These are phyloP conservation scores for Diutina neorugosa DNA, from an alignment of 1,139 yeast genomes.

Conservation along the genomic window DNA sequence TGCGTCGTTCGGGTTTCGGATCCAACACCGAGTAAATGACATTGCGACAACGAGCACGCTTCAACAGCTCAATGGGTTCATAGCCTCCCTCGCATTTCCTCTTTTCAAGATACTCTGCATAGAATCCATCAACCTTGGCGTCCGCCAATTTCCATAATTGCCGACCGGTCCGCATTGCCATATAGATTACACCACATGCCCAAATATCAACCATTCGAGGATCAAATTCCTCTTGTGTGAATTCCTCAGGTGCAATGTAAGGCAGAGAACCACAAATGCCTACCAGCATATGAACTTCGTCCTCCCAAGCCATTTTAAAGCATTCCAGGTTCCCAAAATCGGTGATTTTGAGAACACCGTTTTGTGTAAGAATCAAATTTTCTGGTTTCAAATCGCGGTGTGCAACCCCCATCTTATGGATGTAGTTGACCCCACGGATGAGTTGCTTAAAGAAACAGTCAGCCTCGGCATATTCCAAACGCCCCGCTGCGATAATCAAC, in stretches of 20 bases:
- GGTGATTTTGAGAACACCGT: constrained; percentile 76
- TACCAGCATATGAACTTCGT: constrained; percentile 65
- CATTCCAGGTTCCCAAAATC: constrained; percentile 97
- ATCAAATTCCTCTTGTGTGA: constrained; percentile 61
- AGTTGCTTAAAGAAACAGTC: constrained; percentile 93
- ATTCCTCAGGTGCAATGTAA: constrained; percentile 95
- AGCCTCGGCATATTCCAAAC: constrained; percentile 75
- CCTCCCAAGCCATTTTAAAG: constrained; percentile 95
- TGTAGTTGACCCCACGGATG: constrained; percentile 80
- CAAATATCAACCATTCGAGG: constrained; percentile 89
- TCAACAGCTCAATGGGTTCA: constrained; percentile 76
- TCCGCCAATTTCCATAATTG: constrained; percentile 87
- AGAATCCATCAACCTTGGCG: constrained; percentile 66
- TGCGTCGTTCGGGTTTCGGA: constrained; percentile 78
- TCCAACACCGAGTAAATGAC: constrained; percentile 87
- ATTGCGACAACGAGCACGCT: constrained; percentile 79
- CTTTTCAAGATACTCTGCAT: constrained; percentile 56
- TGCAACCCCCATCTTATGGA: constrained; percentile 96
- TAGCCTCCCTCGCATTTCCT: constrained; percentile 77
- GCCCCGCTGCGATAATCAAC: constrained; percentile 72
- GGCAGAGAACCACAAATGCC: constrained; percentile 89
- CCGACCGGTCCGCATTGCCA: constrained; percentile 97
- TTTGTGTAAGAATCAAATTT: constrained; percentile 66
- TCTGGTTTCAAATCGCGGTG: constrained; percentile 96
- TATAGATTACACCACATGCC: constrained; percentile 94